Evolutionary conservation across 139 green algal species (phyloP), one percentile per base, ranked within the genome.

Genomic region (Trebouxia sp.): DNA sequence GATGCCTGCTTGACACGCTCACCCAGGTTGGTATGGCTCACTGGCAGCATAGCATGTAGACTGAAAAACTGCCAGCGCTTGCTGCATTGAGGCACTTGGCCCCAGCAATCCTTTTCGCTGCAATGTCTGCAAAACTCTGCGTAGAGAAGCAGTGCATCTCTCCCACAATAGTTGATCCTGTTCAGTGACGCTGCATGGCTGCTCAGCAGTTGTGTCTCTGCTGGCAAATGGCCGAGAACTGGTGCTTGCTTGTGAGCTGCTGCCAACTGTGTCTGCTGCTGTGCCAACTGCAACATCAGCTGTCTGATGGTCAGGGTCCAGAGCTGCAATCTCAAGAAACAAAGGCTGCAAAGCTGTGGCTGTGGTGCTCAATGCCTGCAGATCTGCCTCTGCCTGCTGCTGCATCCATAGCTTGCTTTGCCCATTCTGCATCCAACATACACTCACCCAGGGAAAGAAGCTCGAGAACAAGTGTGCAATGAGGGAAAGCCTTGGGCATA

Each of bases 51-150:
- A 72, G 62, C 62, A 72, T 5, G 62, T 35, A 45, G 24, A 7
- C 62, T 72, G 62, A 72, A 72, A 72, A 30, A 35, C 62, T 72
- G 14, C 12, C 32, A 72, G 35, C 11, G 62, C 62, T 43, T 72
- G 62, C 35, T 72, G 62, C 3, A 15, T 7, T 15, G 62, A 45
- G 20, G 43, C 32, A 7, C 62, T 35, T 43, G 62, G 14, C 12
- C 62, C 62, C 10, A 72, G 35, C 62, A 72, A 35, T 35, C 37
- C 8, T 26, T 35, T 72, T 12, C 43, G 32, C 62, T 72, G 62
- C 62, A 72, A 30, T 30, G 12, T 41, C 62, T 72, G 62, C 62
- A 72, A 45, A 22, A 45, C 62, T n/a, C 15, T 43, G 12, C 62
- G 62, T 22, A 72, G n/a, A 10, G 62, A 72, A n/a, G 15, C 15